Evolutionary conservation across 805 yeast species (phyloP), one percentile per base, ranked within the genome.

Genomic region (Ogataea wickerhamii): DNA sequence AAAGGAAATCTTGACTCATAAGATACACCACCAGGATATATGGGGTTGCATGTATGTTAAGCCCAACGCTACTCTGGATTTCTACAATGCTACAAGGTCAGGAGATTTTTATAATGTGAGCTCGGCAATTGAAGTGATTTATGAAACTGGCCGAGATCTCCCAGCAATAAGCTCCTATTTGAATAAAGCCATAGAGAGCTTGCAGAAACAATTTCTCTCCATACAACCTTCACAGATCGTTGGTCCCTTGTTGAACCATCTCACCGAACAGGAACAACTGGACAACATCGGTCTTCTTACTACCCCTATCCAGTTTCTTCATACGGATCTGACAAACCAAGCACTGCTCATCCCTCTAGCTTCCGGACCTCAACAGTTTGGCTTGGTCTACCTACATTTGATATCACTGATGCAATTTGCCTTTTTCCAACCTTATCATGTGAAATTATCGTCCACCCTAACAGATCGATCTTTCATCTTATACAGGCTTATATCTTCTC

Each of bases 321-420:
- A 68, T 68, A n/a, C 60, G 3, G 87, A 82, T 49, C 50, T 66
- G 34, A 66, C 73, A 7, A 21, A 21, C 2, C 8, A 40, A 4
- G 81, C 80, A 1, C 68, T 66, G 36, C 54, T 61, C 2, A 62
- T 72, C 44, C 64, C 74, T 2, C 74, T 75, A 3, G 56, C 77
- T 3, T 48, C 70, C 14, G 87, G 86, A 0, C 86, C 87, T 2
- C 65, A 76, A 12, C 87, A 82, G 54, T 82, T 79, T 41, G 91
- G 89, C 23, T 65, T 80, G 49, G 77, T 82, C 52, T 82, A 77
- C 58, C 63, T 80, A 55, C 71, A 82, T 52, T 73, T 82, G 53
- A 57, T 82, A 36, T 75, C 88, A 5, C 78, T 84, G 53, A 78
- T 84, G 70, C 80, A 78, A 45, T 71, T 82, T 55, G 73, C 59